A percentile compares a stretch with the other conserved stretches of the same genome.
Conservation (phyloP, 192 early-diverging fungal species). For the Funneliformis geosporum region DNA sequence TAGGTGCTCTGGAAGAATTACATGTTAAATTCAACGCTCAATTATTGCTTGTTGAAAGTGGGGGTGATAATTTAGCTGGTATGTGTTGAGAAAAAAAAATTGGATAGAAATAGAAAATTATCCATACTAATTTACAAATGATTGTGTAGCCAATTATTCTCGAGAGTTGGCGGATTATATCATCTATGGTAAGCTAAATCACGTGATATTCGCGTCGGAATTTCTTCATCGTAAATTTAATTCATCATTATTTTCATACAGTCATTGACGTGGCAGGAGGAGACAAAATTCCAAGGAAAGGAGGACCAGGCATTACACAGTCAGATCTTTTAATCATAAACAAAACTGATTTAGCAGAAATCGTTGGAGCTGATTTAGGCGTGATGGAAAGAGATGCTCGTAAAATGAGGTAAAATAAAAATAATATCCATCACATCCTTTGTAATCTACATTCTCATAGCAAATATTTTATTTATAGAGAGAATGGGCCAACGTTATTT, state of each 20-base stretch:
- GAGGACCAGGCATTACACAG: constrained; percentile 97
- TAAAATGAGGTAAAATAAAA: constrained; percentile 64
- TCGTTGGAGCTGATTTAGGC: constrained; percentile 86
- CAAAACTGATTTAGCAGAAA: constrained; percentile 91
- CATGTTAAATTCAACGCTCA: constrained; percentile 85
- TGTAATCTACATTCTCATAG: not conserved
- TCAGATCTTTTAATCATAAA: constrained; percentile 94
- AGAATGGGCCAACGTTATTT: constrained; percentile 87
- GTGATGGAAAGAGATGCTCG: constrained; percentile 91
- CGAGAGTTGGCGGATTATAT: constrained; percentile 86
- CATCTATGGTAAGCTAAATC: constrained; percentile 64
- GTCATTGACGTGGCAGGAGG: constrained; percentile 98
- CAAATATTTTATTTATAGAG: constrained; percentile 40
- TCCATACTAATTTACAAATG: too few relatives aligned
- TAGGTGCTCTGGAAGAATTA: constrained; percentile 84
- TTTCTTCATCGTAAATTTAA: not conserved
- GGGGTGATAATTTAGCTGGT: constrained; percentile 88
- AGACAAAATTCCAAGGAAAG: constrained; percentile 96
- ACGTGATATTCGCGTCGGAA: not conserved
- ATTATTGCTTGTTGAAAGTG: constrained; percentile 87
- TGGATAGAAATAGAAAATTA: too few relatives aligned
- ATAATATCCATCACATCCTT: not conserved
- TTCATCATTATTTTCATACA: not conserved
- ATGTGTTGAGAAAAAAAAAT: not conserved
- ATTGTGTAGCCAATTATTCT: constrained; percentile 66